Percentiles rank a stretch among this genome's conserved stretches.
Evolutionary conservation across 345 rosid species (phyloP).

Genomic region (Punica granatum): DNA sequence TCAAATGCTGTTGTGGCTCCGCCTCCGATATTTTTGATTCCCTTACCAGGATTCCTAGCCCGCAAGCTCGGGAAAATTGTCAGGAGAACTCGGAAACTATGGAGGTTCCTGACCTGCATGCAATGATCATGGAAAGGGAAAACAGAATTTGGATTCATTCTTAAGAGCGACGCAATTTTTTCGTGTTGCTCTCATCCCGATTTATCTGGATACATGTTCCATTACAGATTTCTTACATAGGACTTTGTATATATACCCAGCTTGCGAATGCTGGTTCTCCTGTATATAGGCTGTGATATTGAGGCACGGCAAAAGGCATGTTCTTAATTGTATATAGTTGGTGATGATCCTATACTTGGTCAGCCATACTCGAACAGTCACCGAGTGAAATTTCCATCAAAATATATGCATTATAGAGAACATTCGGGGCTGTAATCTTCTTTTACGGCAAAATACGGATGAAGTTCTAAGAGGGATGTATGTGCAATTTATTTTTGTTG

Average conservation of each 20-base stretch:
- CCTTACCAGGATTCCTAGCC: slow-evolving; percentile 30
- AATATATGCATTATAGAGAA: too few species aligned
- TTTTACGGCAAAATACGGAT: too few species aligned
- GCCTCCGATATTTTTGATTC: slow-evolving; percentile 23
- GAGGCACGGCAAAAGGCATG: background rate
- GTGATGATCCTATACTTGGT: background rate
- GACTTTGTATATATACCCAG: background rate
- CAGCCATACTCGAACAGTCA: too few species aligned
- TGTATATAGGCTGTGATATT: background rate
- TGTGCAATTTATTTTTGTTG: too few species aligned
- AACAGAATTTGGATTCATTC: background rate
- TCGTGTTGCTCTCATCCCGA: background rate
- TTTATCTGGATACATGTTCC: background rate
- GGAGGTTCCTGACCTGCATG: slow-evolving; percentile 62
- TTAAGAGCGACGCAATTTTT: background rate
- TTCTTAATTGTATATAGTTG: background rate
- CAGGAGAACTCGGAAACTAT: slow-evolving; percentile 51
- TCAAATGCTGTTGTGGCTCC: slow-evolving; percentile 20
- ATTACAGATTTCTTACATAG: background rate
- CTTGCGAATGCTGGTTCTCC: background rate
- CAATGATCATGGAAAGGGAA: slow-evolving; percentile 16
- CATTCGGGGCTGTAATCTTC: too few species aligned
- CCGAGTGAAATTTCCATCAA: too few species aligned
- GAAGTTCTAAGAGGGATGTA: too few species aligned
- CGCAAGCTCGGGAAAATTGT: slow-evolving; percentile 38